Evolutionary conservation across 2,329 filamentous ascomycete genomes (phyloP), one percentile per base, ranked within the genome.

Genomic region (Fusarium sp.): DNA sequence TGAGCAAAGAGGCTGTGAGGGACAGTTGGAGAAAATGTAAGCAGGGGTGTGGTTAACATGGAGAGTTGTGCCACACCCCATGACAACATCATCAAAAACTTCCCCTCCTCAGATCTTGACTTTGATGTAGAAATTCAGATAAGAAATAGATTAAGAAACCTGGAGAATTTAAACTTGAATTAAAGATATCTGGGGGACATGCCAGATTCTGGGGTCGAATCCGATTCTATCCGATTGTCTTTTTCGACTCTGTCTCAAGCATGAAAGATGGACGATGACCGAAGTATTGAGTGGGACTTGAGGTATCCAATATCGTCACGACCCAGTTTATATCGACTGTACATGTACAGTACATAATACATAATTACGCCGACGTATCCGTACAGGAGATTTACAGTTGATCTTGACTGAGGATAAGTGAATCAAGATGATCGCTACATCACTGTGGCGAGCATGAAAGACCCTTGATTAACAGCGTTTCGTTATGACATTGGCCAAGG

Each of bases 261-360:
- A 15, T 52, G 13, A 59, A 69, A 53, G 18, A 48, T 66, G 69
- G 69, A 72, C 69, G 52, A 63, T 71, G 69, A 15, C 65, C 69
- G 58, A 71, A 40, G 41, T 53, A 65, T 69, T 71, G 18, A 38
- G 34, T 38, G 61, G 60, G 68, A 53, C 49, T 38, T 53, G 12
- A 6, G 24, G 64, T 47, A 47, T 52, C 69, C 29, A 30, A 53
- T 62, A 55, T 69, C 55, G 68, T 69, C 67, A 66, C 47, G 60
- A 43, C 57, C 69, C 65, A 72, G 32, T 68, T 71, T 63, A 71
- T 38, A 38, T 38, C 0, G 3, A 38, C 34, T 38, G 34, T 38
- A 38, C 34, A 34, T 34, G 16, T 18, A 38, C 16, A 6, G 34
- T 38, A 38, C 22, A 45, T 53, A 41, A 41, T 38, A 38, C 22